A percentile compares a stretch with the other conserved stretches of the same genome.
Evolutionary conservation across 805 yeast species (phyloP).

Genomic region (Kuraishia ogatae): DNA sequence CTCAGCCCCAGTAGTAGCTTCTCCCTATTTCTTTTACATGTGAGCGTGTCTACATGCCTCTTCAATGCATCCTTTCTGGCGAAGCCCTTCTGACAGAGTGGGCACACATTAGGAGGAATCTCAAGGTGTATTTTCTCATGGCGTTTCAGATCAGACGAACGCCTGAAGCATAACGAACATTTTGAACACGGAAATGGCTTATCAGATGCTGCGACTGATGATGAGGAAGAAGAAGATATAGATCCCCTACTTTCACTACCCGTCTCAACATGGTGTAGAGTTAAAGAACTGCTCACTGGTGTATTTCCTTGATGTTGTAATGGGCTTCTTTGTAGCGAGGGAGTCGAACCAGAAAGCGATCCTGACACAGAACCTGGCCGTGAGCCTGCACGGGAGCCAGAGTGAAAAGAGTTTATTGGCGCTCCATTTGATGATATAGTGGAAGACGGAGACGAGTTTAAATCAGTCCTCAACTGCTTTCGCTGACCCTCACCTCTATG

Average conservation of each 20-base stretch:
- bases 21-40: slow-evolving; percentile 66
- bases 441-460: neutral
- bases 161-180: slow-evolving; percentile 55
- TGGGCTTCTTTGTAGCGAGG: slow-evolving; percentile 7
- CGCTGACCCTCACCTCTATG: neutral
- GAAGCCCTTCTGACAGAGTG: slow-evolving; percentile 72
- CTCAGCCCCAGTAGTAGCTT: slow-evolving; percentile 22
- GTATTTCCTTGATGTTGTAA: neutral
- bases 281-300: slow-evolving; percentile 3
- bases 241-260: neutral
- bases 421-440: neutral
- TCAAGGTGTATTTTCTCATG: slow-evolving; percentile 70
- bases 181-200: slow-evolving; percentile 48
- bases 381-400: neutral
- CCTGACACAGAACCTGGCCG: slow-evolving; percentile 20
- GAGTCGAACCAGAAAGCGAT: slow-evolving; percentile 18
- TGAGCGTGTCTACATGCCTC: slow-evolving; percentile 64
- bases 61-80: slow-evolving; percentile 78
- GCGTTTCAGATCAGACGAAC: slow-evolving; percentile 63
- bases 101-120: slow-evolving; percentile 68
- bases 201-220: slow-evolving; percentile 7
- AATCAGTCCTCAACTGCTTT: neutral
- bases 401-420: neutral
- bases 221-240: slow-evolving; percentile 5
- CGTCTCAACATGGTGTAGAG: slow-evolving; percentile 2